Conservation (phyloP, 2,329 filamentous ascomycete species). For the Ceratocystis papillata region DNA sequence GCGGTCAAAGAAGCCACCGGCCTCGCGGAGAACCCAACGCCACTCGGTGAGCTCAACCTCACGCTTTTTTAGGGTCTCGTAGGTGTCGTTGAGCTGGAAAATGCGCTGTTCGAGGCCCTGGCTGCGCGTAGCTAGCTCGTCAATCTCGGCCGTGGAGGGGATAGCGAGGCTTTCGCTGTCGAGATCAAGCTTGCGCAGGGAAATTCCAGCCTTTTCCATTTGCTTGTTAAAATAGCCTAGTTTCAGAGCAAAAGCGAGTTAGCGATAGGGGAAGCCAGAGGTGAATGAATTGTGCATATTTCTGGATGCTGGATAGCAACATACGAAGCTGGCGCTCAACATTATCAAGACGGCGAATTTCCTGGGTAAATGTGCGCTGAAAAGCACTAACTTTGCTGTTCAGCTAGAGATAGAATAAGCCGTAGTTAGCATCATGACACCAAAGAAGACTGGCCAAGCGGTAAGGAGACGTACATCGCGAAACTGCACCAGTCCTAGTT, state of each 20-base stretch:
- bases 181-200: slow-evolving; percentile 80
- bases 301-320: slow-evolving; percentile 32
- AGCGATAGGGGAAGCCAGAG: not conserved
- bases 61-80: slow-evolving; percentile 94
- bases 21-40: slow-evolving; percentile 95
- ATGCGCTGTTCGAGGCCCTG: slow-evolving; percentile 88
- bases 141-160: slow-evolving; percentile 87
- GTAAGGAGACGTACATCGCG: slow-evolving; percentile 57
- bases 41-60: slow-evolving; percentile 96
- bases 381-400: slow-evolving; percentile 90
- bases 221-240: slow-evolving; percentile 85
- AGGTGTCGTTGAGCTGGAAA: slow-evolving; percentile 88
- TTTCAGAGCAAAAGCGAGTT: not conserved
- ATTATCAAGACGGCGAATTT: slow-evolving; percentile 95
- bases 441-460: not conserved
- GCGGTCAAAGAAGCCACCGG: slow-evolving; percentile 92
- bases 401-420: slow-evolving; percentile 46
- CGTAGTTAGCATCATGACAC: slow-evolving; percentile 2
- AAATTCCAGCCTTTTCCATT: slow-evolving; percentile 85
- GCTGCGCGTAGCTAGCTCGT: slow-evolving; percentile 84
- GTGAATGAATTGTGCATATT: not conserved
- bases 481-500: slow-evolving; percentile 93
- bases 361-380: slow-evolving; percentile 92
- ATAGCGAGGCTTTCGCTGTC: slow-evolving; percentile 78
- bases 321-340: slow-evolving; percentile 92